Evolutionary conservation across 1,139 yeast genomes (phyloP), one percentile per base, ranked within the genome.

Genomic region (Geotrichum candidum): DNA sequence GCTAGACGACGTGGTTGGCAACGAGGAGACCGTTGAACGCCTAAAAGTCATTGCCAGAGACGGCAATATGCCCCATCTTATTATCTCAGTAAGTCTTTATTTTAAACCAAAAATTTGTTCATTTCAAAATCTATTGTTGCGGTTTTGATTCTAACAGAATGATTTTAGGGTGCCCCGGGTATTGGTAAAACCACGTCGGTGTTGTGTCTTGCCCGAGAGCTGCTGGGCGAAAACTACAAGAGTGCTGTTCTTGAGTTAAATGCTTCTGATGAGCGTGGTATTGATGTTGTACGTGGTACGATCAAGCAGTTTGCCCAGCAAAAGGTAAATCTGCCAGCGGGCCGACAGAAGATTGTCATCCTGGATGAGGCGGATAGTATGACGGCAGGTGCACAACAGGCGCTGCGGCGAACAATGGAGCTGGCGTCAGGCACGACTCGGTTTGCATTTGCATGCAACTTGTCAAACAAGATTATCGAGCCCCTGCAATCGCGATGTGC

Each of bases 351-450:
- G 79, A 89, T 94, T 64, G 83, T 94, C 66, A 91, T 92, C 61
- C 77, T 92, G 65, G 98, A 92, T 74, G 98, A 92, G 74, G 98
- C 97, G 0, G 98, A 94, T 73, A 88, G 96, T n/a, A 90, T 94
- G 92, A 94, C 99, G 0, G 92, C 97, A 0, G 97, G 96, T 56
- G 99, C 99, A 0, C 99, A 94, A 74, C 97, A 92, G 72, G 99
- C 99, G 0, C 78, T 94, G 69, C 82, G 99, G 76, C 83, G 99
- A 72, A 94, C 98, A 1, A 94, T 94, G 99, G 99, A 94, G 72
- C 83, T 94, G 35, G 94, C 90, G 71, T 88, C 97, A 38, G 88
- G 88, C 72, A 87, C 97, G 4, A 94, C 99, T 4, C 82, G 99
- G 69, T 94, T 95, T 79, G 98, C 97, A 23, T 94, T 95, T 78